Conservation (phyloP, 2,329 filamentous ascomycete genomes). For the Graphiopsis chlorocephala region DNA sequence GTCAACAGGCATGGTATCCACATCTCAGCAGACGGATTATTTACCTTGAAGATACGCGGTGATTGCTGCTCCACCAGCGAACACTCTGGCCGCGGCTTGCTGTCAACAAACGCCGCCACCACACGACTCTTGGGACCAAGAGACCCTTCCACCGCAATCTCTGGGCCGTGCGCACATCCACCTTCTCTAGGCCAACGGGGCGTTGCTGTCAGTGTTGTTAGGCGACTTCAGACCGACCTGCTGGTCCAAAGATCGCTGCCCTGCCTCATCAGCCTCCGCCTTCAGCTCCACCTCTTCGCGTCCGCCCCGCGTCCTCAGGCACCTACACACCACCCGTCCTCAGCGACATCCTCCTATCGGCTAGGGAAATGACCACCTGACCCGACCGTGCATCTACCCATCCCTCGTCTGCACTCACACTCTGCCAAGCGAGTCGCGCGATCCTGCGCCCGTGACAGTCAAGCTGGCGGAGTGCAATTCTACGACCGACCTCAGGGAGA, state of each 20-base stretch:
- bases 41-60: neutral
- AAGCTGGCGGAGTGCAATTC: slow-evolving; percentile 7
- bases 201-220: slow-evolving; percentile 1
- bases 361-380: slow-evolving; percentile 6
- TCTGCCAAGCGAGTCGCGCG: neutral
- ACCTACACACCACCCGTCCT: neutral
- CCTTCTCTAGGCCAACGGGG: slow-evolving; percentile 14
- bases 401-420: neutral
- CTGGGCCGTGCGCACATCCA: slow-evolving; percentile 9
- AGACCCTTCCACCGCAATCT: neutral
- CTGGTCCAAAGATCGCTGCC: neutral
- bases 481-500: neutral
- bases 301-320: neutral
- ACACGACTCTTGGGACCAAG: neutral
- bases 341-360: neutral
- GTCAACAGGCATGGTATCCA: neutral
- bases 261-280: neutral
- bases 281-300: neutral
- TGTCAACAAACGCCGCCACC: neutral
- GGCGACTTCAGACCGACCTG: neutral
- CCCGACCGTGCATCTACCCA: neutral
- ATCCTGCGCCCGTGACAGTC: neutral
- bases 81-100: neutral
- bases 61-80: neutral
- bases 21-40: neutral